Percentiles rank a stretch among this genome's conserved stretches.
Conservation (phyloP, 345 rosid species). For the Pistacia vera region DNA sequence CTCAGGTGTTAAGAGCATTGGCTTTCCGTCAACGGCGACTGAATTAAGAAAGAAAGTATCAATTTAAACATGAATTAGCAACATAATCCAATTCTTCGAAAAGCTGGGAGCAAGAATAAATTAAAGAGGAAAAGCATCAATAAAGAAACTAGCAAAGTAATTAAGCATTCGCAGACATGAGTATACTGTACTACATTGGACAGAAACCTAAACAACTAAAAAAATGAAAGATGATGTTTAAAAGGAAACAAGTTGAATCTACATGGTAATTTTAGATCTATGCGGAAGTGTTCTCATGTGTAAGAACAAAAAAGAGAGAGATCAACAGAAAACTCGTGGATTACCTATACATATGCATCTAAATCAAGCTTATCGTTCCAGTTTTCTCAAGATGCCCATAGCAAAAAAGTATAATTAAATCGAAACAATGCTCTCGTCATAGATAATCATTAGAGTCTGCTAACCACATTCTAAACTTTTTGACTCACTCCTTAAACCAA, state of each 20-base stretch:
- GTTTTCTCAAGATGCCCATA: neutral
- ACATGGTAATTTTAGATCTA: neutral
- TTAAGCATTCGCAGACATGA: neutral
- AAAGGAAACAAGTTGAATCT: neutral
- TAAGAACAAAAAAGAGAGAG: neutral
- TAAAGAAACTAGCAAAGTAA: neutral
- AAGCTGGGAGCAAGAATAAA: slow-evolving; percentile 7
- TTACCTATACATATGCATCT: neutral
- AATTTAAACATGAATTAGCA: slow-evolving; percentile 20
- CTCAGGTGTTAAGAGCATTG: slow-evolving; percentile 85
- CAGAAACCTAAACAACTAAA: neutral
- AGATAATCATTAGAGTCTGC: neutral
- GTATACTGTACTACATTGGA: neutral
- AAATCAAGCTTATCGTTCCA: neutral
- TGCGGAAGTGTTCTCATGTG: neutral
- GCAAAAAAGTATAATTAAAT: neutral
- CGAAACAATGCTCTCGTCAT: neutral
- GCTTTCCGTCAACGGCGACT: slow-evolving; percentile 88
- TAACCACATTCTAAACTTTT: slow-evolving; percentile 6
- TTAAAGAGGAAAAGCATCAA: slow-evolving; percentile 1
- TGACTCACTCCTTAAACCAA: neutral
- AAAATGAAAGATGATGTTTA: neutral
- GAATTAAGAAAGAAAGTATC: slow-evolving; percentile 32
- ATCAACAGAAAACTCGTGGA: neutral
- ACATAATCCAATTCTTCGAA: neutral